Evolutionary conservation across 495 filamentous ascomycete genomes (phyloP).

Genomic region (Stereocaulon alpinum): DNA sequence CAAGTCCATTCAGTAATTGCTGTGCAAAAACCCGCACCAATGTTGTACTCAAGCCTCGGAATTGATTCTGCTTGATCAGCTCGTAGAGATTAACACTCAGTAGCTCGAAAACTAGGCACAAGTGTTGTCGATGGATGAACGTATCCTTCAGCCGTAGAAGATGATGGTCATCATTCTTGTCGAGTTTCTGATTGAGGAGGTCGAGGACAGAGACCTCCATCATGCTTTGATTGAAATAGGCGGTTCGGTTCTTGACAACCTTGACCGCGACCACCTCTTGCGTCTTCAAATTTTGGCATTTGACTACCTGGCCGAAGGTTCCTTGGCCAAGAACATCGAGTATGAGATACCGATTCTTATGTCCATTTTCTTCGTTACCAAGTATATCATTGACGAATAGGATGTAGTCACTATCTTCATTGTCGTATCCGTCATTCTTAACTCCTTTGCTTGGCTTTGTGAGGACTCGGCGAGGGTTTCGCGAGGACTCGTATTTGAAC

Average conservation of each 20-base stretch:
- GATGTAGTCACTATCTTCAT: constrained; percentile 99
- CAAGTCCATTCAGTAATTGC: constrained; percentile 85
- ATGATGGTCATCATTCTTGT: constrained; percentile 99
- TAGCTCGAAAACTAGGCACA: constrained; percentile 95
- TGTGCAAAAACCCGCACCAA: constrained; percentile 97
- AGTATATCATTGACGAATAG: constrained; percentile 98
- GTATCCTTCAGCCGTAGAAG: constrained; percentile 93
- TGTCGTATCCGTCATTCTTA: constrained; percentile 99
- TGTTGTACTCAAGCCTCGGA: constrained; percentile 93
- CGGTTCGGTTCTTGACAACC: constrained; percentile 97
- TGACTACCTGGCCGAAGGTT: constrained; percentile 99
- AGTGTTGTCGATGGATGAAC: constrained; percentile 95
- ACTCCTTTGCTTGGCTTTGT: constrained; percentile 99
- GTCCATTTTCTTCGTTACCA: constrained; percentile 92
- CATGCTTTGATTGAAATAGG: constrained; percentile 99
- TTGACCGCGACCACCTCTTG: constrained; percentile 98
- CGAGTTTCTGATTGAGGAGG: constrained; percentile 91
- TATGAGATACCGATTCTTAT: constrained; percentile 99
- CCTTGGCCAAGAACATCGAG: constrained; percentile 96
- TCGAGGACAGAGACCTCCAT: constrained; percentile 99
- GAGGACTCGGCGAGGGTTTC: constrained; percentile 89
- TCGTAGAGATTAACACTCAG: constrained; percentile 98
- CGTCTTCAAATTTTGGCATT: constrained; percentile 97
- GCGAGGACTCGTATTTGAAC: constrained; percentile 99
- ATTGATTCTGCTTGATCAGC: constrained; percentile 99